These are phyloP conservation scores for Arthromyces matolae DNA, from an alignment of 768 basidiomycete genomes.

Conservation along the genomic window DNA sequence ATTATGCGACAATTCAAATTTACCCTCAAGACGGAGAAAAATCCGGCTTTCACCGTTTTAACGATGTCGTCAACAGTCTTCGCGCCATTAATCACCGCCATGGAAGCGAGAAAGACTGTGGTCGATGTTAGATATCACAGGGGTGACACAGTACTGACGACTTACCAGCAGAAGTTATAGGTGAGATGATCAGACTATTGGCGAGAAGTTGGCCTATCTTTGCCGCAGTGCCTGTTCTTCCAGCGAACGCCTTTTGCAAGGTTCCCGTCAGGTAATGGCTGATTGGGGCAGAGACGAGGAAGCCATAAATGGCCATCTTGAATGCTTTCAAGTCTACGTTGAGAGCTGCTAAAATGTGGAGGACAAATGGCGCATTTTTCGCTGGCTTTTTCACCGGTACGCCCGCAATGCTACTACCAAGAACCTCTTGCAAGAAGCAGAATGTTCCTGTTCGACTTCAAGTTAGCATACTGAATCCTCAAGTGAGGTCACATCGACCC, in stretches of 20 bases:
- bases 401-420: conserved; percentile 69
- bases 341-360: conserved; percentile 48
- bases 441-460: conserved; percentile 36
- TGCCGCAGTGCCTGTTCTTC: conserved; percentile 59
- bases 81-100: conserved; percentile 84
- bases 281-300: conserved; percentile 79
- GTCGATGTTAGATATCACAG: not conserved
- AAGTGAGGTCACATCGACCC: conserved; percentile 3
- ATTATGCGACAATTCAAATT: conserved; percentile 17
- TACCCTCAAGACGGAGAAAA: conserved; percentile 72
- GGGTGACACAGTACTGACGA: conserved; percentile 1
- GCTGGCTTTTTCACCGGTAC: conserved; percentile 46
- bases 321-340: conserved; percentile 69
- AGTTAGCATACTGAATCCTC: not conserved
- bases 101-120: conserved; percentile 68
- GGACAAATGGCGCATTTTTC: conserved; percentile 51
- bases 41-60: conserved; percentile 67
- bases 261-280: conserved; percentile 69
- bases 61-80: conserved; percentile 58
- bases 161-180: conserved; percentile 68
- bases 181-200: conserved; percentile 72
- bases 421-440: conserved; percentile 76
- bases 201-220: conserved; percentile 72
- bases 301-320: conserved; percentile 84
- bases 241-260: conserved; percentile 74